Evolutionary conservation across 805 yeast species (phyloP).

Genomic region (Saccharomyces eubayanus): DNA sequence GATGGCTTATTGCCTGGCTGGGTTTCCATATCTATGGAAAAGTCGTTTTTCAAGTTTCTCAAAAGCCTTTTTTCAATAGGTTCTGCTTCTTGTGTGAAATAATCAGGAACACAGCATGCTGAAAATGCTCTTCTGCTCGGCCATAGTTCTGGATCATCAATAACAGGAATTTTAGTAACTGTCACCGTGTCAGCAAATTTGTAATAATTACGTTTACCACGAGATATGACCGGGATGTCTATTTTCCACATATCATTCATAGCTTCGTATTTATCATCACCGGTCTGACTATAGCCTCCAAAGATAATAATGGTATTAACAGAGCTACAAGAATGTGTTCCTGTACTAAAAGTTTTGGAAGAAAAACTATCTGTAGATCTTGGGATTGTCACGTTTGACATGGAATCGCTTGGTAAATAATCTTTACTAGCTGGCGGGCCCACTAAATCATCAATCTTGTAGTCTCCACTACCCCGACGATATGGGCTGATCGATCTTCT

Average conservation of each 20-base stretch:
- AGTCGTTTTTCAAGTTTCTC: constrained; percentile 16
- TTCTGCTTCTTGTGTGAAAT: constrained; percentile 2
- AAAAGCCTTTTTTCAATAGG: constrained; percentile 12
- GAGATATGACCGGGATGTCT: constrained; percentile 32
- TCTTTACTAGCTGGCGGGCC: not conserved
- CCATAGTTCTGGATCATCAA: constrained; percentile 14
- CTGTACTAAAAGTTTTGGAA: not conserved
- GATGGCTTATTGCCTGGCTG: constrained; percentile 3
- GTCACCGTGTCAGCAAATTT: constrained; percentile 32
- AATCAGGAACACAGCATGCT: constrained; percentile 22
- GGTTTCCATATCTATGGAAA: constrained; percentile 10
- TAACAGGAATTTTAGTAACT: constrained; percentile 28
- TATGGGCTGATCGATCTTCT: not conserved
- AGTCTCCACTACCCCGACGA: not conserved
- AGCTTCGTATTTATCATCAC: constrained; percentile 29
- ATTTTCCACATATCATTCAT: constrained; percentile 37
- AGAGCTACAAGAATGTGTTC: not conserved
- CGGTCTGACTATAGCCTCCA: constrained; percentile 41
- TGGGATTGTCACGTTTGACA: not conserved
- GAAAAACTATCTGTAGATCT: not conserved
- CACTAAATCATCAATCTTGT: not conserved
- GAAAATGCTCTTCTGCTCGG: constrained; percentile 35
- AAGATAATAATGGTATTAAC: constrained; percentile 30
- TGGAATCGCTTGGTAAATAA: not conserved
- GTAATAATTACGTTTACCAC: constrained; percentile 31